phyloP scores from a whole-genome alignment of 495 filamentous ascomycete species.

The Parachaetomium inaequale region DNA sequence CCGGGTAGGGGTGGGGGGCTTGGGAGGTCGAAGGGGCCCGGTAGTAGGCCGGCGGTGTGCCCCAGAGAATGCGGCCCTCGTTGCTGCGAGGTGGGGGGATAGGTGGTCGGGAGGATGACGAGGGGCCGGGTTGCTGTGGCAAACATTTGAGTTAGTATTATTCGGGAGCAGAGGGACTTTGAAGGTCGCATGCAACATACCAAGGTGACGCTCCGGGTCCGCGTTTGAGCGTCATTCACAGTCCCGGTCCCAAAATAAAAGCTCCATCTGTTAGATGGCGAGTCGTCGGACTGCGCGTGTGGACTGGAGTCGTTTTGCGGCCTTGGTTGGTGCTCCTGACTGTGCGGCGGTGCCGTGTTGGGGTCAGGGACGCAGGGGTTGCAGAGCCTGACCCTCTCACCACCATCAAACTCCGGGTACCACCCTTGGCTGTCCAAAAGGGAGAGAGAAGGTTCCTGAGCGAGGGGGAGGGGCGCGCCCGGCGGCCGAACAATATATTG shows the following conservation, averaged over 20 bases:
- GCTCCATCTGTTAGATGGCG: conserved; percentile 17
- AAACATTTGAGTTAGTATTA: neutral
- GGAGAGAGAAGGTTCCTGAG: conserved; percentile 40
- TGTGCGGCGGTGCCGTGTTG: conserved; percentile 64
- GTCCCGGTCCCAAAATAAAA: conserved; percentile 24
- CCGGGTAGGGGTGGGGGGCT: conserved; percentile 22
- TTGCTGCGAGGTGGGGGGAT: conserved; percentile 21
- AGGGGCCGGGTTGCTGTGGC: conserved; percentile 21
- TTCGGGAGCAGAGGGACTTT: neutral
- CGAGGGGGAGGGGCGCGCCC: conserved; percentile 39
- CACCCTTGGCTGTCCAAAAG: conserved; percentile 45
- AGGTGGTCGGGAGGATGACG: conserved; percentile 22
- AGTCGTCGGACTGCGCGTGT: neutral
- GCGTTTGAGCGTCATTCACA: conserved; percentile 30
- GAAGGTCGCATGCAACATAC: conserved; percentile 28
- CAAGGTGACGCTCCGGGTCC: conserved; percentile 46
- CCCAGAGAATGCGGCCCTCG: conserved; percentile 35
- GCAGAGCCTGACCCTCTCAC: conserved; percentile 85
- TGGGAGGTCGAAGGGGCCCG: conserved; percentile 30
- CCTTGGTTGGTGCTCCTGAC: conserved; percentile 25
- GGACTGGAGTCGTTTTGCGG: conserved; percentile 27
- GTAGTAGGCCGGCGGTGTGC: conserved; percentile 40
- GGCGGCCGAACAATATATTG: conserved; percentile 90
- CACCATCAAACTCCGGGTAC: conserved; percentile 51
- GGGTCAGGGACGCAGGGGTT: conserved; percentile 94